phyloP scores from a whole-genome alignment of 2,329 filamentous ascomycete genomes.

The Aspergillus novoparasiticus region DNA sequence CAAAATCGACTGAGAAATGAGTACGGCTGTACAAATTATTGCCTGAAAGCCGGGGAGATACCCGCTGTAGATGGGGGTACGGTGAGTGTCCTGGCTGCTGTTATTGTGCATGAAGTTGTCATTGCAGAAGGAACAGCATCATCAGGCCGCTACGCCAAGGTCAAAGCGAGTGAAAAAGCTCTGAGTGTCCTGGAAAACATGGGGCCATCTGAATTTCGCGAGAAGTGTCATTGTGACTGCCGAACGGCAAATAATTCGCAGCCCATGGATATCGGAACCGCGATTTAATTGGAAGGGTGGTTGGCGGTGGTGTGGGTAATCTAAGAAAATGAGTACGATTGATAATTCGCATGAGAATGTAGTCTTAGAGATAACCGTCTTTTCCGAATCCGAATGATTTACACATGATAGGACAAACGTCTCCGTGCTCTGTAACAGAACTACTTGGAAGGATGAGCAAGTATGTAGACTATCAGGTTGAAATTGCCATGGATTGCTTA shows the following conservation, averaged over 20 bases:
- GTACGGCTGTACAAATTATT: conserved; percentile 66
- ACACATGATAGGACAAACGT: neutral
- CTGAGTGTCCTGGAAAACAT: conserved; percentile 51
- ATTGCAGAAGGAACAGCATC: conserved; percentile 63
- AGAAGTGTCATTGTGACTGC: conserved; percentile 67
- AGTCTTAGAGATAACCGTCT: too few relatives aligned
- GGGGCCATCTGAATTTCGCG: conserved; percentile 60
- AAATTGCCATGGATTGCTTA: too few relatives aligned
- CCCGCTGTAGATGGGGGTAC: conserved; percentile 48
- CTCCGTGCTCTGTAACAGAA: neutral
- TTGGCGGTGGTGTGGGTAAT: neutral
- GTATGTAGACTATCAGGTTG: neutral
- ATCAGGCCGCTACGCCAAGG: conserved; percentile 73
- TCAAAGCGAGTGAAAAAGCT: conserved; percentile 50
- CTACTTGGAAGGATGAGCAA: neutral
- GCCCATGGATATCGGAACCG: conserved; percentile 29
- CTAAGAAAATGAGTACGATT: neutral
- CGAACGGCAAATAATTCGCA: conserved; percentile 16
- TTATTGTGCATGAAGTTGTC: conserved; percentile 74
- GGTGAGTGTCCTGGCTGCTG: conserved; percentile 64
- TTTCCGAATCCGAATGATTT: neutral
- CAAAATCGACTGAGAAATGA: conserved; percentile 63
- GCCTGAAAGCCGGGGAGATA: conserved; percentile 50
- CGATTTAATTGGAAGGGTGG: conserved; percentile 25
- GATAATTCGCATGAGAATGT: neutral